phyloP scores from a whole-genome alignment of 148 eudicot genomes.

The Vaccinium corymbosum region DNA sequence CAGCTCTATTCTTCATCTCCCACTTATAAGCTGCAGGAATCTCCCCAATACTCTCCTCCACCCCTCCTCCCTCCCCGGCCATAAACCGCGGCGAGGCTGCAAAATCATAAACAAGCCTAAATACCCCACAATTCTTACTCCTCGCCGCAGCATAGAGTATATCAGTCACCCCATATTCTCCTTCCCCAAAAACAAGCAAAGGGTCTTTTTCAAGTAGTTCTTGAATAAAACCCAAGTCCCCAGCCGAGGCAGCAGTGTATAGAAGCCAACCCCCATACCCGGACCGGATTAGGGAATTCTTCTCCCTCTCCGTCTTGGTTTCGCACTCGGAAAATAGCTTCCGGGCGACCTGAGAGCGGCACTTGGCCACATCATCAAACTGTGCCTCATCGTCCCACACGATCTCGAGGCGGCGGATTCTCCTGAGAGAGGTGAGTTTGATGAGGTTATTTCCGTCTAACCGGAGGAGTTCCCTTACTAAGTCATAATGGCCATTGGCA shows the following conservation, averaged over 20 bases:
- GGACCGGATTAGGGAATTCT: constrained; percentile 52
- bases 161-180: constrained; percentile 92
- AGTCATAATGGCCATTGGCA: constrained; percentile 88
- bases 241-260: constrained; percentile 94
- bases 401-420: constrained; percentile 84
- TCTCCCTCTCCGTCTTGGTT: constrained; percentile 32
- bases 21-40: constrained; percentile 57
- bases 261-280: constrained; percentile 98
- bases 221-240: constrained; percentile 62
- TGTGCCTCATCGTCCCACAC: constrained; percentile 91
- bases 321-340: constrained; percentile 58
- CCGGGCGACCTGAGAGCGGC: constrained; percentile 63
- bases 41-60: constrained; percentile 42
- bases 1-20: constrained; percentile 83
- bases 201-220: constrained; percentile 58
- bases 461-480: constrained; percentile 80
- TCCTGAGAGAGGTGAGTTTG: constrained; percentile 74
- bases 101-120: constrained; percentile 56
- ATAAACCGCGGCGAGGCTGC: constrained; percentile 74
- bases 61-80: constrained; percentile 28
- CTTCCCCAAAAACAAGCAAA: constrained; percentile 89
- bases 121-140: constrained; percentile 69
- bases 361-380: constrained; percentile 66
- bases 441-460: constrained; percentile 85
- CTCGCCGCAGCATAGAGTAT: constrained; percentile 87